phyloP scores from a whole-genome alignment of 345 rosid species.

The Conringia planisiliqua region DNA sequence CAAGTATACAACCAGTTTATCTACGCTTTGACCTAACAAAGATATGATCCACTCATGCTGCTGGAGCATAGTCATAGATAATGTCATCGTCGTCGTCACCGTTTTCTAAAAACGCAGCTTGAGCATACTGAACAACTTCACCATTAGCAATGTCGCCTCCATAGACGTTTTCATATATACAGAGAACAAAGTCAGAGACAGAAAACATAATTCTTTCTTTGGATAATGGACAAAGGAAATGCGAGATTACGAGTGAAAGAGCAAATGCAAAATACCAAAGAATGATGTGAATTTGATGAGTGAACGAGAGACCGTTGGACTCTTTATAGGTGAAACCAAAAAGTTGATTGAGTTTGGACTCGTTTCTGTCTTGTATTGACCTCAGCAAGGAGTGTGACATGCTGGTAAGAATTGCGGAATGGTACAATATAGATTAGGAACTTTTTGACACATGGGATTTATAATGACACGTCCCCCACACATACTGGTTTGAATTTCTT shows the following conservation, averaged over 20 bases:
- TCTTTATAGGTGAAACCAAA: neutral
- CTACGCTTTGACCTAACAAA: neutral
- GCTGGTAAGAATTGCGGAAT: neutral
- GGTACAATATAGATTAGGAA: neutral
- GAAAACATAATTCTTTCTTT: neutral
- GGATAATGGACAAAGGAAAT: neutral
- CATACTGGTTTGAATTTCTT: neutral
- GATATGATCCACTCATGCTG: constrained; percentile 5
- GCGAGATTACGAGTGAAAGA: neutral
- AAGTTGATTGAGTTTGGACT: neutral
- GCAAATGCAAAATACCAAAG: neutral
- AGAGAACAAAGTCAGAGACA: neutral
- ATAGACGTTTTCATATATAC: neutral
- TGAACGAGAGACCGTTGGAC: neutral
- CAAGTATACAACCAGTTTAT: neutral
- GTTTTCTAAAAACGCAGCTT: neutral
- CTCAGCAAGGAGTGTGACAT: constrained; percentile 19
- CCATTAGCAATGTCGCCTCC: neutral
- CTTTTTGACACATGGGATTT: constrained; percentile 12
- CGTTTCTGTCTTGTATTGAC: neutral
- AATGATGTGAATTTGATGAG: neutral
- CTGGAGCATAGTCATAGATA: constrained; percentile 24
- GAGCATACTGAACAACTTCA: neutral
- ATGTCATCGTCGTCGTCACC: neutral
- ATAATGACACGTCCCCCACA: neutral